A percentile compares a stretch with the other conserved stretches of the same genome.
These are phyloP conservation scores for Hypoxylon crocopeplum DNA, from an alignment of 495 filamentous ascomycete genomes.

Conservation along the genomic window DNA sequence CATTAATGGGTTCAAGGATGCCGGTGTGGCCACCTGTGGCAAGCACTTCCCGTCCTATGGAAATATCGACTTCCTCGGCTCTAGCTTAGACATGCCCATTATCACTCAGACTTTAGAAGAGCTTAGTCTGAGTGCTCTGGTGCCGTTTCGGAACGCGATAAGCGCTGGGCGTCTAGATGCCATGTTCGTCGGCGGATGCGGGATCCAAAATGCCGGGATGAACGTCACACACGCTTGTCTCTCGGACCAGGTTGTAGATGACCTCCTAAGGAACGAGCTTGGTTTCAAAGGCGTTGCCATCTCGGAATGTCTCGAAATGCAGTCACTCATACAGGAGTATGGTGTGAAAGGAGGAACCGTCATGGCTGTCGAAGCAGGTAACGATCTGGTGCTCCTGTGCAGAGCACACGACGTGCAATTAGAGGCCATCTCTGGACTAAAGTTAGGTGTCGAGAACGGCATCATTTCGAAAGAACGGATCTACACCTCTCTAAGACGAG, in stretches of 20 bases:
- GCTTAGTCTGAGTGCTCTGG: slow-evolving; percentile 79
- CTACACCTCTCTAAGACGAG: slow-evolving; percentile 72
- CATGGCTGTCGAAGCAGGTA: slow-evolving; percentile 93
- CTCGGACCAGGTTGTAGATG: slow-evolving; percentile 88
- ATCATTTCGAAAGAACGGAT: slow-evolving; percentile 80
- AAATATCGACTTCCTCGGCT: slow-evolving; percentile 89
- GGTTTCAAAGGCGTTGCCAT: slow-evolving; percentile 91
- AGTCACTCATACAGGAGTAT: slow-evolving; percentile 87
- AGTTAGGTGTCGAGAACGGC: slow-evolving; percentile 83
- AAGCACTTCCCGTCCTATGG: slow-evolving; percentile 95
- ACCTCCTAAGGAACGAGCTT: slow-evolving; percentile 78
- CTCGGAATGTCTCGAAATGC: slow-evolving; percentile 95
- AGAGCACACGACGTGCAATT: slow-evolving; percentile 84
- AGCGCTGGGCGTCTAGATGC: slow-evolving; percentile 77
- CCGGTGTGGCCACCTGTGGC: slow-evolving; percentile 81
- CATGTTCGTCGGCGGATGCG: slow-evolving; percentile 92
- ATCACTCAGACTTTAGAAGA: slow-evolving; percentile 92
- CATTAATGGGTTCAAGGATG: slow-evolving; percentile 89
- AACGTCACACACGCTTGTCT: slow-evolving; percentile 93
- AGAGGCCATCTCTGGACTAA: slow-evolving; percentile 84
- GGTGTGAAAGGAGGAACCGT: slow-evolving; percentile 91
- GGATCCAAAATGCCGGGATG: slow-evolving; percentile 83
- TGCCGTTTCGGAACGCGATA: slow-evolving; percentile 88
- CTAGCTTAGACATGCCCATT: slow-evolving; percentile 83
- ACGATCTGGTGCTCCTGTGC: slow-evolving; percentile 84